A percentile compares a stretch with the other conserved stretches of the same genome.
These are phyloP conservation scores for Sambucus nigra DNA, from an alignment of 129 eudicot genomes.

Conservation along the genomic window DNA sequence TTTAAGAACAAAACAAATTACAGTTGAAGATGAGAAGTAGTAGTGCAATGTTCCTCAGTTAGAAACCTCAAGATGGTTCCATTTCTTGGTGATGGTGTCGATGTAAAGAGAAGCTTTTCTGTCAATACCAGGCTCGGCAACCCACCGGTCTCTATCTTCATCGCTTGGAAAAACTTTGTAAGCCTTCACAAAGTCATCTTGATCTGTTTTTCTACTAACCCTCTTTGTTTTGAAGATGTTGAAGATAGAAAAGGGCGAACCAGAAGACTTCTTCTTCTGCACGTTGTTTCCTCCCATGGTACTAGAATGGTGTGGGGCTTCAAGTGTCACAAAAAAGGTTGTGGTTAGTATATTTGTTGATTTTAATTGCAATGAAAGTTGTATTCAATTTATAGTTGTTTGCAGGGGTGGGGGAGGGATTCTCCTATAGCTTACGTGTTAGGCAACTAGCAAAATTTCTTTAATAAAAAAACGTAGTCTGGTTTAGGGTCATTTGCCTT, in stretches of 20 bases:
- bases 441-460: no score
- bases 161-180: constrained; percentile 40
- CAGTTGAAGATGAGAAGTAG: no score
- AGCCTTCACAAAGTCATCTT: constrained; percentile 19
- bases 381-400: constrained; percentile 15
- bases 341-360: neutral
- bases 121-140: constrained; percentile 41
- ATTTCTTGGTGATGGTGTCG: neutral
- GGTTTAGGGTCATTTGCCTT: no score
- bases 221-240: constrained; percentile 21
- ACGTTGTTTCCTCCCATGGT: constrained; percentile 30
- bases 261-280: constrained; percentile 23
- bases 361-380: neutral
- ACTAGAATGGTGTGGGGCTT: neutral
- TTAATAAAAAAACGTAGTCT: no score
- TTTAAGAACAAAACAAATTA: no score
- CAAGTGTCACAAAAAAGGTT: neutral
- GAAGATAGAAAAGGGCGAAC: constrained; percentile 16
- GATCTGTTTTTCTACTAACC: constrained; percentile 7
- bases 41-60: no score
- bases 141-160: constrained; percentile 37
- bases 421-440: no score
- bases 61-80: constrained; percentile 7
- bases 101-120: constrained; percentile 33
- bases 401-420: constrained; percentile 15